Conservation (phyloP, 2,329 filamentous ascomycete species). For the Colletotrichum camelliae region DNA sequence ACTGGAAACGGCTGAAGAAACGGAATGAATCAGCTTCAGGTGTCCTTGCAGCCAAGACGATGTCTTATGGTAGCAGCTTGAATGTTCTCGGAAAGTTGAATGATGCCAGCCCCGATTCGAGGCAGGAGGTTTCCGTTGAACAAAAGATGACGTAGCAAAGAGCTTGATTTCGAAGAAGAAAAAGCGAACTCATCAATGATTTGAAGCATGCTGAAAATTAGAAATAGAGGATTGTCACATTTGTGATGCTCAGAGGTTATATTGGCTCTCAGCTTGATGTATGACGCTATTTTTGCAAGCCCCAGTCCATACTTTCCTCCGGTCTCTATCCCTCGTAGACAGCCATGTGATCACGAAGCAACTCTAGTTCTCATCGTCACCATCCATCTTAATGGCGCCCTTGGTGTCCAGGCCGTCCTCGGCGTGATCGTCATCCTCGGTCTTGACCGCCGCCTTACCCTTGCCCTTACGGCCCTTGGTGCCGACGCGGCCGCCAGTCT, state of each 20-base stretch:
- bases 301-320: background rate
- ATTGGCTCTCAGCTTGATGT: background rate
- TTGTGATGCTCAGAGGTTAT: background rate
- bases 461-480: constrained; percentile 24
- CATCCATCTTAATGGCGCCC: constrained; percentile 13
- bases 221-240: background rate
- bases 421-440: constrained; percentile 8
- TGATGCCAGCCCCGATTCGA: background rate
- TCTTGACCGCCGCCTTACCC: constrained; percentile 24
- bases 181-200: background rate
- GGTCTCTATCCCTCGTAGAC: background rate
- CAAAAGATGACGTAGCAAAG: background rate
- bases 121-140: background rate
- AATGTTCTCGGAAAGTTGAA: background rate
- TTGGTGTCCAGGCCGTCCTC: constrained; percentile 12
- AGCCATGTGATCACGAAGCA: background rate
- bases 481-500: constrained; percentile 19
- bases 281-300: background rate
- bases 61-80: background rate
- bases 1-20: background rate
- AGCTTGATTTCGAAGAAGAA: background rate
- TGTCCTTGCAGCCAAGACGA: background rate
- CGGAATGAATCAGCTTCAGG: background rate
- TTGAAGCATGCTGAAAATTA: background rate
- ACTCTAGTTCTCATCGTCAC: constrained; percentile 10